Percentiles rank a stretch among this genome's conserved stretches.
Conservation (phyloP, 1,284 basidiomycete species). For the Cutaneotrichosporon dermatis region DNA sequence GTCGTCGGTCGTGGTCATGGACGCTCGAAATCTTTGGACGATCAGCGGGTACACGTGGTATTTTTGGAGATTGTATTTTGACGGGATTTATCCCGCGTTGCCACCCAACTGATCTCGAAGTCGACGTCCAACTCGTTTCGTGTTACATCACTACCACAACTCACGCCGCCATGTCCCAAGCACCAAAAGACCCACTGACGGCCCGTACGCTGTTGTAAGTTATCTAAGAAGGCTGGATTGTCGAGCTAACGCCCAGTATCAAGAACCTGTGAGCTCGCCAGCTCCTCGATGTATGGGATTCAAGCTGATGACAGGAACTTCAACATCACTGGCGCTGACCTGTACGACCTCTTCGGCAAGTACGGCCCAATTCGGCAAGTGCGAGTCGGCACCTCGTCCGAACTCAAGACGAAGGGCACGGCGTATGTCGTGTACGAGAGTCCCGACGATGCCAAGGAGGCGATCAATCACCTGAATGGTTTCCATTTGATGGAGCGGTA, state of each 20-base stretch:
- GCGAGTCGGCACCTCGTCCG: slow-evolving; percentile 77
- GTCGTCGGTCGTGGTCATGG: no score
- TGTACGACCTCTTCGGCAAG: slow-evolving; percentile 95
- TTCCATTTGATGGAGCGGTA: slow-evolving; percentile 98
- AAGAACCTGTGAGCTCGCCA: slow-evolving; percentile 45
- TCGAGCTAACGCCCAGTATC: slow-evolving; percentile 29
- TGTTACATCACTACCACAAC: not conserved
- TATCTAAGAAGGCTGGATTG: no score
- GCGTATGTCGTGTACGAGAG: slow-evolving; percentile 68
- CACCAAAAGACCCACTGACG: slow-evolving; percentile 34
- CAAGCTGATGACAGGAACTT: slow-evolving; percentile 61
- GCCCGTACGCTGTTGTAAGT: slow-evolving; percentile 46
- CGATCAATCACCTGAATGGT: slow-evolving; percentile 92
- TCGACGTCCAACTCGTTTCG: not conserved
- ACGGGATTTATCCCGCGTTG: slow-evolving; percentile 8
- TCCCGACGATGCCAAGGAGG: slow-evolving; percentile 77
- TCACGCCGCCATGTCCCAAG: slow-evolving; percentile 25
- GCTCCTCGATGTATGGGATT: not conserved
- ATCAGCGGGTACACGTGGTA: not conserved
- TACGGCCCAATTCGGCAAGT: slow-evolving; percentile 97
- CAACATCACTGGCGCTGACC: slow-evolving; percentile 81
- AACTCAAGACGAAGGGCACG: slow-evolving; percentile 81
- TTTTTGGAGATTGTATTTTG: not conserved
- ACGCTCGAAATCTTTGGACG: slow-evolving; percentile 5
- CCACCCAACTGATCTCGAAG: not conserved